Base-by-base conservation (phyloP, 306 rosid species). In the Pterocarpus macrocarpus region DNA sequence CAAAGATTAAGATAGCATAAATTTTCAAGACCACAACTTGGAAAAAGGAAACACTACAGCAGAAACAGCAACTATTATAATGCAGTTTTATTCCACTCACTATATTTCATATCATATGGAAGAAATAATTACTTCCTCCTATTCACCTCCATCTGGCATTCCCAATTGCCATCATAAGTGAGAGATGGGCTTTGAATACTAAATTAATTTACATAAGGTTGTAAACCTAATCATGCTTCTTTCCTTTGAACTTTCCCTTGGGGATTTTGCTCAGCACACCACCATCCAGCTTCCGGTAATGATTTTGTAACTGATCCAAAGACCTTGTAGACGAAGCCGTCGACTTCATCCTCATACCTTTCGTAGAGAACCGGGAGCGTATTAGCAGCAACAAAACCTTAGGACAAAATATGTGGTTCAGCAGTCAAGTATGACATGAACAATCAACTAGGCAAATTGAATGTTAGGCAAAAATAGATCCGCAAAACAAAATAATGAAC, bases 361-460 rank as follows among this genome's bases (percentile, higher is more conserved):
- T 95, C 97, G 39, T 95, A 95, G 45, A 95, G 80, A 66, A 93
- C 86, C 55, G 98, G 98, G 32, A 95, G 88, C 13, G 94, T 92
- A 85, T 95, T 94, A 17, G 94, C 94, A 17, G 88, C 97, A 59
- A 91, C 86, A 65, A 95, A 89, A 80, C 97, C 98, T 94, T 70
- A 0, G 2, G 47, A 69, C 57, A 83, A 43, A 82, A 64, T 2
- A 71, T 2, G 56, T 58, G 17, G 9, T 44, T 73, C 78, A 82
- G 72, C 49, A 67, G 71, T 71, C 52, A 73, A 66, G 43, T 45
- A 41, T 57, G 39, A 8, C 78, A 70, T 75, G 45, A 71, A 80
- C 65, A 76, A 53, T 67, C 30, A 75, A 79, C 38, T 71, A 64
- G 69, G 14, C 4, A 17, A 30, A 68, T 34, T 17, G n/a, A 64